Base-by-base conservation (phyloP, 768 basidiomycete genomes). In the Sporobolomyces roseus region DNA sequence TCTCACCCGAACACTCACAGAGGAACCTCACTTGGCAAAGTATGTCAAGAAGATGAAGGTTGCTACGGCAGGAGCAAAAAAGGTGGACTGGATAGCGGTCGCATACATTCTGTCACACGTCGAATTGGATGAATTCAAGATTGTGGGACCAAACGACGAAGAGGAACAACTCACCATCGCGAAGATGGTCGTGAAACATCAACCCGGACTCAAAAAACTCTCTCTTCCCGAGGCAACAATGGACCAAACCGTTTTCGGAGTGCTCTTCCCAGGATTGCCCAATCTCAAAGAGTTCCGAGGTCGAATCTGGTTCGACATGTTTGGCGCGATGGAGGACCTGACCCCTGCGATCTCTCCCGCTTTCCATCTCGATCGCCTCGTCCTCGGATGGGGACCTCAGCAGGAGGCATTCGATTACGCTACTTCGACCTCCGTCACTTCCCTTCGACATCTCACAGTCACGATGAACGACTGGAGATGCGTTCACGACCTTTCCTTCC, bases 321-420 rank as follows among this genome's bases (percentile, higher is more conserved):
- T 13, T 10, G 7, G 23, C 23, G 45, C 14, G 23, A 7, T 23
- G 12, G 45, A 46, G 45, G 38, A 41, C 6, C 45, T 23, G 45
- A 12, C 50, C 10, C 50, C 29, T 21, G 4, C 17, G 25, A 51
- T 21, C 4, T 27, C 50, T 8, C 50, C 50, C 8, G 21, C 50
- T 8, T 51, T 51, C 25, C 19, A 29, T 8, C 50, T 51, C 27
- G 4, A 13, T 8, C 23, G 29, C 25, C 50, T 51, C 27, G 25
- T 29, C 50, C 25, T 51, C 50, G 50, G 25, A 32, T 51, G 17
- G 50, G 50, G 17, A 7, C 50, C 50, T 27, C 27, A 27, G 23
- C 50, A 51, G 27, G 25, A 51, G 23, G 50, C 50, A 7, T 51
- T 51, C 50, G 50, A 51, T 32, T 51, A 51, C 30, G 50, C 50